Percentiles rank a stretch among this genome's conserved stretches.
Conservation (phyloP, 192 early-diverging fungal genomes). For the Funneliformis mosseae region DNA sequence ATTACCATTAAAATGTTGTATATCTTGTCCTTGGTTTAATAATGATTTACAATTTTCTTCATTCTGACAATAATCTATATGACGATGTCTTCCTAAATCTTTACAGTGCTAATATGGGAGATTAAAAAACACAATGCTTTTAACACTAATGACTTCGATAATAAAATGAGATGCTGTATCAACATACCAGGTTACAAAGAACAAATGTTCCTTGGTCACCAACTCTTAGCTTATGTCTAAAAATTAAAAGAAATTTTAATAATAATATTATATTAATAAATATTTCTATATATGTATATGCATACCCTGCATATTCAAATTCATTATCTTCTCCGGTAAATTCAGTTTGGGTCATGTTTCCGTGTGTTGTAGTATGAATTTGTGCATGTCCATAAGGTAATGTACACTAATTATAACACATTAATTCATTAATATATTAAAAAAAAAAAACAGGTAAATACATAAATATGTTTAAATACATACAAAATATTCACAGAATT, state of each 20-base stretch:
- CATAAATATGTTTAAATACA: background rate
- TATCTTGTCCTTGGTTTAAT: background rate
- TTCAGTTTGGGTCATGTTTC: slow-evolving; percentile 18
- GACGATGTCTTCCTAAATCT: slow-evolving; percentile 25
- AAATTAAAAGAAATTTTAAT: background rate
- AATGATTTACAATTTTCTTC: slow-evolving; percentile 4
- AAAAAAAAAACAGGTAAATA: background rate
- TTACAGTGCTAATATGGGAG: slow-evolving; percentile 12
- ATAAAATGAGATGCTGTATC: background rate
- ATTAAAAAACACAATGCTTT: too few species aligned
- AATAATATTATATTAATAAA: background rate
- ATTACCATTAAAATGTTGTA: slow-evolving; percentile 25
- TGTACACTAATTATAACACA: background rate
- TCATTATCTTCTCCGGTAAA: slow-evolving; percentile 20
- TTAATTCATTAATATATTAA: background rate
- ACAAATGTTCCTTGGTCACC: slow-evolving; percentile 25
- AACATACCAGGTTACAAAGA: slow-evolving; percentile 18
- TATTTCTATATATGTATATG: background rate
- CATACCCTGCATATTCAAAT: slow-evolving; percentile 24
- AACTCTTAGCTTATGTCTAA: background rate
- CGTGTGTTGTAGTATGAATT: background rate
- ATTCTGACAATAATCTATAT: slow-evolving; percentile 35
- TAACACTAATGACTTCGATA: background rate
- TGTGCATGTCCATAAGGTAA: slow-evolving; percentile 11
- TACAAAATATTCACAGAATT: slow-evolving; percentile 26